phyloP scores from a whole-genome alignment of 75 land plant genomes.

The Pseudotsuga menziesii region DNA sequence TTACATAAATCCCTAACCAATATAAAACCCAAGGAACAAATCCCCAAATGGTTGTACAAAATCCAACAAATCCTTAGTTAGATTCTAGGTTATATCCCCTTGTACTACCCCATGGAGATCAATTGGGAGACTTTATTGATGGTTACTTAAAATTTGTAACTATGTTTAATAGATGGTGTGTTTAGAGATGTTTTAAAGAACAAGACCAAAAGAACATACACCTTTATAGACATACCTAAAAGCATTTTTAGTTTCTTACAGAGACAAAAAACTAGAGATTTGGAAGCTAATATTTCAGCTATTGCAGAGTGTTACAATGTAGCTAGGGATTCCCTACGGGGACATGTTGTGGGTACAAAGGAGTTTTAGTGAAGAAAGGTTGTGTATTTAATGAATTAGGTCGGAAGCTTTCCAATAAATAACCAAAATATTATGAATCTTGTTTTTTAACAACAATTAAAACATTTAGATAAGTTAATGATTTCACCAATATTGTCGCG shows the following conservation, averaged over 20 bases:
- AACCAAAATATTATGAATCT: conserved; percentile 60
- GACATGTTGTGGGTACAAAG: conserved; percentile 22
- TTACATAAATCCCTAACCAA: too few species aligned
- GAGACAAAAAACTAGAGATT: conserved; percentile 39
- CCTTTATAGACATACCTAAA: neutral
- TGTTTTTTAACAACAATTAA: conserved; percentile 73
- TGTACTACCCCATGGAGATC: too few species aligned
- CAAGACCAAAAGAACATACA: too few species aligned
- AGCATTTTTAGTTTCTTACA: conserved; percentile 70
- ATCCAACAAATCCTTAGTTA: too few species aligned
- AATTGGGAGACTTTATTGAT: too few species aligned
- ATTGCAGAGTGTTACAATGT: conserved; percentile 78
- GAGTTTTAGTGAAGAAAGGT: conserved; percentile 74
- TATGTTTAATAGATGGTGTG: neutral
- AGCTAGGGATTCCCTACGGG: conserved; percentile 57
- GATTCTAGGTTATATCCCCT: too few species aligned
- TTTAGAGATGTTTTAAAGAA: neutral
- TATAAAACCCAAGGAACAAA: too few species aligned
- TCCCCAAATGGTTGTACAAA: too few species aligned
- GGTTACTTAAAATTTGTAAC: too few species aligned
- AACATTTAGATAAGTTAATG: conserved; percentile 75
- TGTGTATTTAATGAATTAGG: conserved; percentile 98
- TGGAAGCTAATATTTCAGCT: conserved; percentile 43
- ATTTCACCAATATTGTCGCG: conserved; percentile 74
- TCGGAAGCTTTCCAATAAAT: conserved; percentile 61